Evolutionary conservation across 768 basidiomycete species (phyloP), one percentile per base, ranked within the genome.

Genomic region (Pleurotus citrinopileatus): DNA sequence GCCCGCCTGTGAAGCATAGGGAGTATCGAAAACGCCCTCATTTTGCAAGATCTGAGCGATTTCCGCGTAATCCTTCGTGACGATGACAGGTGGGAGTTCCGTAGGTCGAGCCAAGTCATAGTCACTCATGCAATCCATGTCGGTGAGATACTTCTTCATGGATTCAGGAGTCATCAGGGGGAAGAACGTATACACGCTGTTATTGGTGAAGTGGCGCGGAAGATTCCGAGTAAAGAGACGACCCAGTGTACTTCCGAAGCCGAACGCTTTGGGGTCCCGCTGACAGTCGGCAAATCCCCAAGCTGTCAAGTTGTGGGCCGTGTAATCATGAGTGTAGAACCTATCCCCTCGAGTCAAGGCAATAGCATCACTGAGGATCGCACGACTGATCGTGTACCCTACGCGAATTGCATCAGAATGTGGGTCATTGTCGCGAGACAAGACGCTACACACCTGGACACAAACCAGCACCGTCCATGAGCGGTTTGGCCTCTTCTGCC

Each of bases 231-330:
- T 71, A 67, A 93, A 70, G 27, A 93, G 77, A 28, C 85, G 80
- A 5, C 86, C 89, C 36, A 92, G 79, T 10, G 80, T 87, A 66
- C 85, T 86, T 19, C 90, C 90, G 59, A 87, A 88, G 23, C 89
- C 89, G 55, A 82, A 86, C 3, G 79, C 89, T 34, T 74, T 74
- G 25, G 83, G 71, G 60, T 91, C 83, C 54, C 89, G 82, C 59
- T 90, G 87, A 65, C 87, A 89, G 66, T 94, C 91, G 19, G 83
- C 79, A 61, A 88, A 91, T 32, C 91, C 91, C 91, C 91, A 93
- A 3, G 87, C 71, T 2, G 91, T 93, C 63, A 91, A 63, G 65
- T 92, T 92, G 71, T 72, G 80, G 1, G 91, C 86, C 0, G 91
- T 93, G 65, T 81, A 87, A 62, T 94, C 91, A 23, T 87, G 75